A percentile compares a stretch with the other conserved stretches of the same genome.
Evolutionary conservation across 2,329 filamentous ascomycete species (phyloP).

Genomic region (Colletotrichum sp.): DNA sequence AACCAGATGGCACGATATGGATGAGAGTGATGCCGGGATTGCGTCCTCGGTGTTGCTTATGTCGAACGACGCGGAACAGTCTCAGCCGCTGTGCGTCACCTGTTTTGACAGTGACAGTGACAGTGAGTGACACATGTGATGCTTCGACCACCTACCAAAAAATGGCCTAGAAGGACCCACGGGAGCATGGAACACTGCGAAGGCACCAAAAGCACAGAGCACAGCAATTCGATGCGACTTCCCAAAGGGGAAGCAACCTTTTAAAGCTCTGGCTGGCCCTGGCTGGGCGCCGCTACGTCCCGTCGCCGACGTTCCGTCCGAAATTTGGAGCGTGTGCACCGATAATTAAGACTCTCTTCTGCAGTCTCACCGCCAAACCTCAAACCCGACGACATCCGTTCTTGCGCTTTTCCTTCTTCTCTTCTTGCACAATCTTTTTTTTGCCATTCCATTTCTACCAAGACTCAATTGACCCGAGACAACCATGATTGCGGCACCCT

Average conservation of each 20-base stretch:
- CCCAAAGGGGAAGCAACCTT: constrained; percentile 14
- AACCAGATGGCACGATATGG: not conserved
- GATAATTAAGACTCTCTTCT: not conserved
- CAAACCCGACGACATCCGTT: not conserved
- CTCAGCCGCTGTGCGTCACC: not conserved
- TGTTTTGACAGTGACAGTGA: not conserved
- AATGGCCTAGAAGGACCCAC: not conserved
- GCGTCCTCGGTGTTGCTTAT: not conserved
- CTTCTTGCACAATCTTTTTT: not conserved
- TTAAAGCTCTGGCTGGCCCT: not conserved
- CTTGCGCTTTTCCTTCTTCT: not conserved
- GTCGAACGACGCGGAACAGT: not conserved
- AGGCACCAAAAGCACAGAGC: not conserved
- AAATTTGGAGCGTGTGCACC: not conserved
- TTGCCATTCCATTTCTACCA: not conserved
- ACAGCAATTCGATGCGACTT: not conserved
- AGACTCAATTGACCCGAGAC: not conserved
- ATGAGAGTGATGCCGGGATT: not conserved
- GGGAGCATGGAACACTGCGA: not conserved
- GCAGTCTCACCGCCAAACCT: constrained; percentile 14
- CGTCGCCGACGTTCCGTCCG: not conserved
- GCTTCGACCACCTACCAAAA: not conserved
- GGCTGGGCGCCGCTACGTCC: not conserved
- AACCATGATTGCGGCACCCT: constrained; percentile 31
- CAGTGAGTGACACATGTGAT: not conserved